Percentiles rank a stretch among this genome's conserved stretches.
Evolutionary conservation across 129 eudicot species (phyloP).

Genomic region (Helianthus tuberosus): DNA sequence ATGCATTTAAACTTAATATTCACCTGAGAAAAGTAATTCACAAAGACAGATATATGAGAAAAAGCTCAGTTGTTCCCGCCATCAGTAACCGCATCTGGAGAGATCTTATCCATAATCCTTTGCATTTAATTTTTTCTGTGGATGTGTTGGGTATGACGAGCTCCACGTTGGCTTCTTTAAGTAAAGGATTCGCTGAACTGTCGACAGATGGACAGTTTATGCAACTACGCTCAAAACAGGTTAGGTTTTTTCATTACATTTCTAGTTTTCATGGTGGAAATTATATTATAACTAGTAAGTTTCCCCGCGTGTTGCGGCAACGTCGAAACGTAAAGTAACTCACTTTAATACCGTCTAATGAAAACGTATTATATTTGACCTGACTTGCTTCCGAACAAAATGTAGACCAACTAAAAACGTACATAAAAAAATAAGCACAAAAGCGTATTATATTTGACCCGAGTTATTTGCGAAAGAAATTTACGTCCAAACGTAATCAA

Average conservation of each 20-base stretch:
- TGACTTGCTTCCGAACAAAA: no score
- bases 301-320: no score
- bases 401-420: no score
- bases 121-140: slow-evolving; percentile 86
- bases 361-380: no score
- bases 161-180: slow-evolving; percentile 90
- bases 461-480: no score
- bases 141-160: slow-evolving; percentile 98
- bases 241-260: slow-evolving; percentile 17
- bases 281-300: neutral
- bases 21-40: slow-evolving; percentile 90
- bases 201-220: slow-evolving; percentile 98
- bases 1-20: slow-evolving; percentile 96
- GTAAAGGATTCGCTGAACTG: slow-evolving; percentile 97
- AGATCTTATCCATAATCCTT: slow-evolving; percentile 92
- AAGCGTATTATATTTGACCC: no score
- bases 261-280: neutral
- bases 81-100: slow-evolving; percentile 86
- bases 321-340: no score
- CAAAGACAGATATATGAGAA: slow-evolving; percentile 95
- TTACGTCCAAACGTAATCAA: no score
- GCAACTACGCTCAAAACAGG: slow-evolving; percentile 97
- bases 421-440: no score
- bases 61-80: slow-evolving; percentile 89
- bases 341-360: no score